Conservation (phyloP, 2,329 filamentous ascomycete genomes). For the Volutella citrinella region DNA sequence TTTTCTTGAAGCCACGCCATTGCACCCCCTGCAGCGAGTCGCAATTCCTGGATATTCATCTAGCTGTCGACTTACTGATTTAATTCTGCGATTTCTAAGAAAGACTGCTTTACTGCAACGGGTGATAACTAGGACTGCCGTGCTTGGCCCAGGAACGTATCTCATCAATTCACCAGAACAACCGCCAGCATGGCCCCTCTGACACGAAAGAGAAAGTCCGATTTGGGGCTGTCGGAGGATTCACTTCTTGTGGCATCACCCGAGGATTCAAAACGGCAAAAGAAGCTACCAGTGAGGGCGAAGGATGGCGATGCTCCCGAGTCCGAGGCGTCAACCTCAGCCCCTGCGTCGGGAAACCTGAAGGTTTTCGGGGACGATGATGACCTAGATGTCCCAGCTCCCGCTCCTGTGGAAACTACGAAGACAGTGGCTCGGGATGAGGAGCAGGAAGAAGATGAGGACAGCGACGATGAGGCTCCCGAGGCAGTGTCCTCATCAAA, state of each 20-base stretch:
- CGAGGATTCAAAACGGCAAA: slow-evolving; percentile 17
- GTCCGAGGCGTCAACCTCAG: slow-evolving; percentile 4
- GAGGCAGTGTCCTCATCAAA: slow-evolving; percentile 55
- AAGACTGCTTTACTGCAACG: no score
- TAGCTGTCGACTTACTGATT: no score
- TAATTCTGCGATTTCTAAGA: no score
- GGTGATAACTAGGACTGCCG: no score
- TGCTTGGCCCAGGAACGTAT: no score
- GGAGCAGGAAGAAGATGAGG: slow-evolving; percentile 37
- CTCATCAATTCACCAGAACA: slow-evolving; percentile 3
- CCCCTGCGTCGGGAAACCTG: slow-evolving; percentile 24
- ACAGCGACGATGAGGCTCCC: slow-evolving; percentile 53
- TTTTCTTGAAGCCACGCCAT: no score
- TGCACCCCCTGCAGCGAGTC: no score
- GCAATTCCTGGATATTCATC: no score
- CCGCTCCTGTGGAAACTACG: slow-evolving; percentile 6
- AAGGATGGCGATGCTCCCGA: slow-evolving; percentile 25
- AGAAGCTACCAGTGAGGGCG: slow-evolving; percentile 33
- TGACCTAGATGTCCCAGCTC: slow-evolving; percentile 18
- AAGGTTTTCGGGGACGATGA: slow-evolving; percentile 35
- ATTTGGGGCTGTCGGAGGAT: slow-evolving; percentile 16
- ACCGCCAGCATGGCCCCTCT: slow-evolving; percentile 16
- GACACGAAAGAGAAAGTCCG: slow-evolving; percentile 29
- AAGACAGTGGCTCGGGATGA: slow-evolving; percentile 17
- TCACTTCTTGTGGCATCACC: slow-evolving; percentile 5